These are phyloP conservation scores for Oenanthe javanica DNA, from an alignment of 140 eudicot genomes.

Conservation along the genomic window DNA sequence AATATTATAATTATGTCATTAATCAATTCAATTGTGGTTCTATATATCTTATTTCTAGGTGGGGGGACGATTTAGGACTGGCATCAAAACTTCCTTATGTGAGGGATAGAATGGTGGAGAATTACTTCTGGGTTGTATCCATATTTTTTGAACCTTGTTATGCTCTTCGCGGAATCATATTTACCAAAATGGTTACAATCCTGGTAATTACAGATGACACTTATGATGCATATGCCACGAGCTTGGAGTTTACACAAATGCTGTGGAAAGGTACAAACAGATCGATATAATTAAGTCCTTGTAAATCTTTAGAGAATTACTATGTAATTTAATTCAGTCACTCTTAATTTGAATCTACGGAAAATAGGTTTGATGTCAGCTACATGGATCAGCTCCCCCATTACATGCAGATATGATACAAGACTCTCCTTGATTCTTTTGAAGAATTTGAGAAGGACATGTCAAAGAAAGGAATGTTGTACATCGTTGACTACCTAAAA, in stretches of 20 bases:
- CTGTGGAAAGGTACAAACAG: not conserved
- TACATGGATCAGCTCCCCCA: constrained; percentile 14
- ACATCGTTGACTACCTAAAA: constrained; percentile 8
- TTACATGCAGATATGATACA: constrained; percentile 18
- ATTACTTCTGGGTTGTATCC: not conserved
- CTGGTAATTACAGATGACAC: not conserved
- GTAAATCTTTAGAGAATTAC: too few relatives aligned
- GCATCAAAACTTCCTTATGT: not conserved
- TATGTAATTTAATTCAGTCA: not conserved
- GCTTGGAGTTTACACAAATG: not conserved
- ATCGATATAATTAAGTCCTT: too few relatives aligned
- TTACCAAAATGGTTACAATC: not conserved
- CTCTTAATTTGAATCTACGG: not conserved
- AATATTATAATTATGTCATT: too few relatives aligned
- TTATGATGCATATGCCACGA: constrained; percentile 3
- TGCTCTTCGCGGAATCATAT: not conserved
- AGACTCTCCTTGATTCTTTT: not conserved
- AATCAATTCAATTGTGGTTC: too few relatives aligned
- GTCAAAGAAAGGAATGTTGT: constrained; percentile 15
- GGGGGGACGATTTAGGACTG: not conserved
- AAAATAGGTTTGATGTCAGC: not conserved
- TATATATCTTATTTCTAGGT: not conserved
- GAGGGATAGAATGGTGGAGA: not conserved
- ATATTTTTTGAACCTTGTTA: not conserved
- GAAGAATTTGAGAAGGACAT: constrained; percentile 11